Base-by-base conservation (phyloP, 148 eudicot genomes). In the Chenopodium quinoa region DNA sequence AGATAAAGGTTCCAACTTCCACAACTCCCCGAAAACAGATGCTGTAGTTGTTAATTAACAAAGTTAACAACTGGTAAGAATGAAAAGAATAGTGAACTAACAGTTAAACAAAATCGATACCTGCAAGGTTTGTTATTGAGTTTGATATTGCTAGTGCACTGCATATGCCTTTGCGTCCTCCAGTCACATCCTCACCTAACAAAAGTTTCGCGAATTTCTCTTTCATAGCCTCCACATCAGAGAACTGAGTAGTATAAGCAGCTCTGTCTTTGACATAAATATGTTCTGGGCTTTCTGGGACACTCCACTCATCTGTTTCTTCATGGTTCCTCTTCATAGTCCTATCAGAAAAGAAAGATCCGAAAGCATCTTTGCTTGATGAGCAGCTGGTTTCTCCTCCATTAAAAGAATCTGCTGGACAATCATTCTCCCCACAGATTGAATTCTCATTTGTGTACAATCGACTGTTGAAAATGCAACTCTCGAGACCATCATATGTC, bases 141-240 rank as follows among this genome's bases (percentile, higher is more conserved):
- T 97, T 90, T 14, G 99, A 97, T 74, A 97, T 78, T 44, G 96
- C 94, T 54, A 91, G 80, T 34, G 99, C 95, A 80, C 91, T 82
- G 73, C 91, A 78, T 60, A 87, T 66, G 63, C 95, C 99, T 52
- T 91, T 89, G 60, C 83, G 29, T 27, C 99, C 99, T 50, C 99
- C 99, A 4, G 93, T 89, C 78, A 90, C 81, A 91, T 97, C 99
- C 77, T 94, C 98, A 64, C 99, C 99, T 40, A 97, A 86, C 88
- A 97, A 84, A 75, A 97, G 89, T 70, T 91, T 92, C 1, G 97
- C 94, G 52, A 91, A 97, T 77, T 85, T 91, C 71, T 94, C 97
- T 83, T 91, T 94, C 93, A 97, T 92, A 16, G 82, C 82, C 17
- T 92, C 93, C 1, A 90, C 84, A 82, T 97, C 98, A 23, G 92